Conservation (phyloP, 2,329 filamentous ascomycete species). For the Raffaelea albimanens region DNA sequence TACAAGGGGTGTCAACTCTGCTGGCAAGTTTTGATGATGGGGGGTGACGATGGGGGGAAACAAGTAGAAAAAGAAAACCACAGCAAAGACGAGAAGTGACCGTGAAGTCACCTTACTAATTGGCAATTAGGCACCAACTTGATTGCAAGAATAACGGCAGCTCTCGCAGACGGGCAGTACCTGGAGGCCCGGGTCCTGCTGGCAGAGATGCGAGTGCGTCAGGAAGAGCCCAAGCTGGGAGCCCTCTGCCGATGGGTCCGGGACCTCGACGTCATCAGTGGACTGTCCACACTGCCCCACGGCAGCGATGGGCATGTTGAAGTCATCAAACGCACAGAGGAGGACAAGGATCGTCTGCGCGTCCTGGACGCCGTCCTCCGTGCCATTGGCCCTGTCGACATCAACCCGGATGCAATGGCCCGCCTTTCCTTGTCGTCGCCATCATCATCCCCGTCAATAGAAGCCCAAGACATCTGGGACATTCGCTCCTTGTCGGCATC, state of each 20-base stretch:
- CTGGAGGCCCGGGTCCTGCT: constrained; percentile 56
- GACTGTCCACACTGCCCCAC: constrained; percentile 46
- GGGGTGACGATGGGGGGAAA: too few species aligned
- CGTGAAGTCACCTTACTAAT: too few species aligned
- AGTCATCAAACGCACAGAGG: constrained; percentile 28
- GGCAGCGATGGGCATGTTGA: constrained; percentile 24
- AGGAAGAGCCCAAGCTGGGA: constrained; percentile 56
- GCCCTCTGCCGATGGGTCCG: constrained; percentile 64
- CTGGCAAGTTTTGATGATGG: constrained; percentile 23
- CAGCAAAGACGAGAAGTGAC: constrained; percentile 4
- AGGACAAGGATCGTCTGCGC: constrained; percentile 45
- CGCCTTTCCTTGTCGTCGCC: constrained; percentile 19
- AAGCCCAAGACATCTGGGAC: constrained; percentile 53
- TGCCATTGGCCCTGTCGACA: constrained; percentile 52
- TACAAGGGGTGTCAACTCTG: constrained; percentile 54
- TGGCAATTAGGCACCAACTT: constrained; percentile 53
- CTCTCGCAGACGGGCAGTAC: constrained; percentile 56
- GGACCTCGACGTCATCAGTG: constrained; percentile 60
- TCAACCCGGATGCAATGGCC: constrained; percentile 22
- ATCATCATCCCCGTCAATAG: constrained; percentile 31
- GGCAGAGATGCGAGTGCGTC: constrained; percentile 60
- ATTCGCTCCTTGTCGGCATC: constrained; percentile 33
- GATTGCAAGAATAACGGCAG: constrained; percentile 56
- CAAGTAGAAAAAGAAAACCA: too few species aligned
- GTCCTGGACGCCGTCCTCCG: constrained; percentile 57